phyloP scores from a whole-genome alignment of 1,284 basidiomycete genomes.

The Cryptococcus wingfieldii region DNA sequence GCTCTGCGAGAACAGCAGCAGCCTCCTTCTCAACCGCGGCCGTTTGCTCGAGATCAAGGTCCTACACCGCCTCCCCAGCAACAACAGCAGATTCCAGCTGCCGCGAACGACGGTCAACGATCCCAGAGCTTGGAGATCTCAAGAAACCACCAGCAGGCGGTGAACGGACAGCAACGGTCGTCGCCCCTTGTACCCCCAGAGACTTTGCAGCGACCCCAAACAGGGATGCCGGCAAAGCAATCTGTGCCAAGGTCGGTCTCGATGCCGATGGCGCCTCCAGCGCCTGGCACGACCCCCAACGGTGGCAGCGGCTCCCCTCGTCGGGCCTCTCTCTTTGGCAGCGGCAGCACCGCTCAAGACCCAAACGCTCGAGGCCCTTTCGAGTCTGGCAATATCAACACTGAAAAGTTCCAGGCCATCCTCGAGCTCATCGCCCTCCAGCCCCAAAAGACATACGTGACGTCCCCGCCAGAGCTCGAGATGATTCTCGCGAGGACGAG shows the following conservation, averaged over 20 bases:
- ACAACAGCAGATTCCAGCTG: neutral
- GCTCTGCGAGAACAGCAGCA: neutral
- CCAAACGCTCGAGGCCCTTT: too few relatives aligned
- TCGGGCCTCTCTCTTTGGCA: neutral
- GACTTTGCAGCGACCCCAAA: slow-evolving; percentile 12
- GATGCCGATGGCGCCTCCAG: slow-evolving; percentile 17
- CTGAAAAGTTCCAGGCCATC: slow-evolving; percentile 33
- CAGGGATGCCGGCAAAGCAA: neutral
- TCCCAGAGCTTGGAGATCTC: slow-evolving; percentile 42
- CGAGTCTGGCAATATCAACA: neutral
- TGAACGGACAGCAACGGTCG: slow-evolving; percentile 6
- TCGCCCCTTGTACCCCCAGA: slow-evolving; percentile 13
- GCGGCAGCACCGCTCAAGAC: neutral
- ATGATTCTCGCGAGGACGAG: slow-evolving; percentile 49
- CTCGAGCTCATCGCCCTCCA: slow-evolving; percentile 46
- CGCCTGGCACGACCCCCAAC: neutral
- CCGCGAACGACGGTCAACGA: slow-evolving; percentile 10
- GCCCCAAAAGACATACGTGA: slow-evolving; percentile 49
- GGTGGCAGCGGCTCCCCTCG: slow-evolving; percentile 1
- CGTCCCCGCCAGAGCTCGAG: slow-evolving; percentile 48
- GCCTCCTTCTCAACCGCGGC: neutral
- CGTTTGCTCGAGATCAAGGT: neutral
- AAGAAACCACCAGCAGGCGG: neutral
- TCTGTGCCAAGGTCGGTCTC: slow-evolving; percentile 20
- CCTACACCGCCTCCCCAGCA: neutral